These are phyloP conservation scores for Stachybotrys chartarum DNA, from an alignment of 2,329 filamentous ascomycete species.

Conservation along the genomic window DNA sequence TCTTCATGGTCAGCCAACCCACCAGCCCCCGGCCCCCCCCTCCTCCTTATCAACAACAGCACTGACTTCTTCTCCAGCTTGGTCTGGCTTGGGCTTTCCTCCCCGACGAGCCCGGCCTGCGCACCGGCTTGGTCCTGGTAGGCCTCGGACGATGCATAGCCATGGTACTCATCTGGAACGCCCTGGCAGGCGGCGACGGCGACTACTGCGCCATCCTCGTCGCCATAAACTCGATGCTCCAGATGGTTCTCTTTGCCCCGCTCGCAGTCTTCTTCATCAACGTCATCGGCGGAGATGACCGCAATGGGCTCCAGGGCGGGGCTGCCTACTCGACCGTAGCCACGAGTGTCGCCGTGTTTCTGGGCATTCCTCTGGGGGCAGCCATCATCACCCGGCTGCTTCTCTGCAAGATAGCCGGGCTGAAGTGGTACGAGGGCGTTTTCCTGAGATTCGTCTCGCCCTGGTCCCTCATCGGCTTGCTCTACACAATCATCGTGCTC, in stretches of 20 bases:
- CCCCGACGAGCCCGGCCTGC: slow-evolving; percentile 48
- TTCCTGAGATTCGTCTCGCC: slow-evolving; percentile 68
- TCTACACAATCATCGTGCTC: slow-evolving; percentile 81
- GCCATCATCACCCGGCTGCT: slow-evolving; percentile 68
- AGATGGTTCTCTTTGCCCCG: slow-evolving; percentile 67
- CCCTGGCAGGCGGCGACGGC: slow-evolving; percentile 60
- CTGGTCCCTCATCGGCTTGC: slow-evolving; percentile 71
- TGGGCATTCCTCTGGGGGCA: slow-evolving; percentile 75
- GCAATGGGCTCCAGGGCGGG: slow-evolving; percentile 19
- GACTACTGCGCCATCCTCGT: slow-evolving; percentile 82
- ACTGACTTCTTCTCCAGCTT: slow-evolving; percentile 33
- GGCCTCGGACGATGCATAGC: slow-evolving; percentile 82
- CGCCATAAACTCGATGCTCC: slow-evolving; percentile 66
- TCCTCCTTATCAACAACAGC: neutral
- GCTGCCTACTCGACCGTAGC: slow-evolving; percentile 62
- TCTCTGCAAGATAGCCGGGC: slow-evolving; percentile 46
- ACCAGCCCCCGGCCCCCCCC: neutral
- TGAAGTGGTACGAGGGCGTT: slow-evolving; percentile 55
- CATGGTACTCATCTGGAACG: slow-evolving; percentile 75
- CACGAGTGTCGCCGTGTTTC: slow-evolving; percentile 74
- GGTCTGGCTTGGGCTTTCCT: slow-evolving; percentile 62
- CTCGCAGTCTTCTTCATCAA: slow-evolving; percentile 63
- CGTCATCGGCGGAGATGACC: slow-evolving; percentile 51
- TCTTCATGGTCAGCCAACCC: slow-evolving; percentile 60
- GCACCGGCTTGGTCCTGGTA: slow-evolving; percentile 70